phyloP scores from a whole-genome alignment of 1,284 basidiomycete genomes.

The Melampsora americana region DNA sequence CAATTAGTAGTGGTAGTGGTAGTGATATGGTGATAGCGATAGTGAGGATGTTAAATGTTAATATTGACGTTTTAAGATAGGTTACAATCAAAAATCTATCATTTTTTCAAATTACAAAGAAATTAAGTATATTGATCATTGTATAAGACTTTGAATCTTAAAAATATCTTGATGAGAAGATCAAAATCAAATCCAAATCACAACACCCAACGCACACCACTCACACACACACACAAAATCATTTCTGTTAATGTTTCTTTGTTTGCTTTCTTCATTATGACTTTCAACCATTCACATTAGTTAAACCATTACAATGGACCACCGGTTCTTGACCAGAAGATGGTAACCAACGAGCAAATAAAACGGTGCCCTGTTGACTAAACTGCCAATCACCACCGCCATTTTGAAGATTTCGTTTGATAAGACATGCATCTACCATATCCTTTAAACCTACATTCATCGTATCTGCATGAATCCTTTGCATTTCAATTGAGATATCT shows the following conservation, averaged over 20 bases:
- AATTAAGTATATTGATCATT: too few species aligned
- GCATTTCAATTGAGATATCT: constrained; percentile 40
- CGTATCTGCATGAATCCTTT: constrained; percentile 36
- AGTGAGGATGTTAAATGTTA: too few species aligned
- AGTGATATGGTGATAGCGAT: too few species aligned
- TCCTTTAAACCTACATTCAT: constrained; percentile 33
- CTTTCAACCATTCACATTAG: not conserved
- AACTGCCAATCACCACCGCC: constrained; percentile 43
- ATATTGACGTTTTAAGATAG: too few species aligned
- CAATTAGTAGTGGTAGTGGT: too few species aligned
- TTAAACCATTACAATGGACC: not conserved
- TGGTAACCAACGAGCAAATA: constrained; percentile 38
- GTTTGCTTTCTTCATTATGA: too few species aligned
- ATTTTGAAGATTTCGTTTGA: constrained; percentile 33
- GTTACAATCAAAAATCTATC: too few species aligned
- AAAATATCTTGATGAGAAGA: not conserved
- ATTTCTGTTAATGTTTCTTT: not conserved
- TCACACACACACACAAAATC: not conserved
- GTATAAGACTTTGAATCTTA: not conserved
- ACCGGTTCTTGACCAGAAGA: constrained; percentile 22
- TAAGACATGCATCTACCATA: constrained; percentile 41
- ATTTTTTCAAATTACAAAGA: too few species aligned
- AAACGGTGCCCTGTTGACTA: constrained; percentile 32
- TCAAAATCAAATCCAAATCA: not conserved
- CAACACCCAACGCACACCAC: not conserved